Evolutionary conservation across 169 alveolate species (phyloP).

Genomic region (Plasmodium coatneyi): DNA sequence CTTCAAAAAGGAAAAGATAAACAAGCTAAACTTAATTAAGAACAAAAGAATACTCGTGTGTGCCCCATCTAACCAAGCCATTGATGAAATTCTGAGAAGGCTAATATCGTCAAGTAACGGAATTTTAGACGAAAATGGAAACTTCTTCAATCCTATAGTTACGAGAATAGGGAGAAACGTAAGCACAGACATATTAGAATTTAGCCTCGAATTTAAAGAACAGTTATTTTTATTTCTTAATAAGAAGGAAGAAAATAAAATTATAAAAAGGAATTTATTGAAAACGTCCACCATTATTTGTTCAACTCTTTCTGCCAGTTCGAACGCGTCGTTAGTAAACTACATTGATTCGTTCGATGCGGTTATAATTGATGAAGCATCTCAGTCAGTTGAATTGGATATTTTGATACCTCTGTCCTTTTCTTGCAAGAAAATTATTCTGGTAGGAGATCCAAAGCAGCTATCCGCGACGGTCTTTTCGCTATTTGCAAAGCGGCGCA

Average conservation of each 20-base stretch:
- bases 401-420: slow-evolving; percentile 86
- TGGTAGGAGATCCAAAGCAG: slow-evolving; percentile 97
- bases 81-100: slow-evolving; percentile 98
- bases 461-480: slow-evolving; percentile 97
- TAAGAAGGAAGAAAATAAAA: slow-evolving; percentile 10
- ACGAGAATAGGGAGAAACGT: slow-evolving; percentile 93
- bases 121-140: slow-evolving; percentile 89
- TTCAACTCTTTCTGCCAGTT: slow-evolving; percentile 92
- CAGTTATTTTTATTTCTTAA: slow-evolving; percentile 77
- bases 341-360: slow-evolving; percentile 90
- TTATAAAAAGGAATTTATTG: slow-evolving; percentile 82
- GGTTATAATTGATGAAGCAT: slow-evolving; percentile 98
- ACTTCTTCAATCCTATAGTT: slow-evolving; percentile 86
- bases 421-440: slow-evolving; percentile 90
- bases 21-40: slow-evolving; percentile 15
- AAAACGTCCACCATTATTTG: slow-evolving; percentile 90
- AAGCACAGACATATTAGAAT: slow-evolving; percentile 89
- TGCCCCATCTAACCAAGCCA: slow-evolving; percentile 99
- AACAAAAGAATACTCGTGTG: slow-evolving; percentile 92
- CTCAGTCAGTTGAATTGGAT: slow-evolving; percentile 93
- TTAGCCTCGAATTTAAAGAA: slow-evolving; percentile 89
- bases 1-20: slow-evolving; percentile 8
- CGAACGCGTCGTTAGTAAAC: slow-evolving; percentile 87
- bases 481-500: slow-evolving; percentile 84
- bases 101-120: slow-evolving; percentile 85